These are phyloP conservation scores for Casuarina cunninghamiana DNA, from an alignment of 306 rosid species.

Conservation along the genomic window DNA sequence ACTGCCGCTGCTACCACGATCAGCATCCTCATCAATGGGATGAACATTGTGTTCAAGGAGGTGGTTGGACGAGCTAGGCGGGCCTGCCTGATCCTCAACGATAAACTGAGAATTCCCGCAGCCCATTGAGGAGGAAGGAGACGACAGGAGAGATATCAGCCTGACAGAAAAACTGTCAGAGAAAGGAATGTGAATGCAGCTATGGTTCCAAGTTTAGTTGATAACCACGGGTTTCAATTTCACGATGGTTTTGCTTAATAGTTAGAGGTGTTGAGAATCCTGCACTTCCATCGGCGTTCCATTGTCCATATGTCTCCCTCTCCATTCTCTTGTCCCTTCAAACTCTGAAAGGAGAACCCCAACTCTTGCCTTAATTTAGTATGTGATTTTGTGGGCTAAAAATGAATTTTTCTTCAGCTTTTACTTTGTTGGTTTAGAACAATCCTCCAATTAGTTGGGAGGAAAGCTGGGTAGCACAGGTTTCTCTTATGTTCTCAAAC, in stretches of 20 bases:
- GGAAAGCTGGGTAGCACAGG: neutral
- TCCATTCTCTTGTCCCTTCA: neutral
- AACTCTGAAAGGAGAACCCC: neutral
- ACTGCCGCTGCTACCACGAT: neutral
- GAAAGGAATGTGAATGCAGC: slow-evolving; percentile 12
- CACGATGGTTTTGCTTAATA: neutral
- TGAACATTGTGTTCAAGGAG: neutral
- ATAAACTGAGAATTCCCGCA: slow-evolving; percentile 56
- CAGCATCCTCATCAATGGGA: neutral
- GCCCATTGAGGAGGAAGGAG: slow-evolving; percentile 41
- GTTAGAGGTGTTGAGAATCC: neutral
- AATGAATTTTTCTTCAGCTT: neutral
- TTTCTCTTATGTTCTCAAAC: too few species aligned
- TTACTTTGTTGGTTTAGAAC: neutral
- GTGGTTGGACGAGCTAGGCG: neutral
- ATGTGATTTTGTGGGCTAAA: neutral
- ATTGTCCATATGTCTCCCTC: neutral
- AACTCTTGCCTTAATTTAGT: neutral
- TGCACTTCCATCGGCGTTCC: neutral
- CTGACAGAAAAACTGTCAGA: neutral
- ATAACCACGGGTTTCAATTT: neutral
- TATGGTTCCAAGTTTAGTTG: slow-evolving; percentile 17
- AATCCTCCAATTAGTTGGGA: neutral
- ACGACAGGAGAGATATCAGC: neutral
- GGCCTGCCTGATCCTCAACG: neutral